These are phyloP conservation scores for Cutaneotrichosporon sp. DNA, from an alignment of 1,284 basidiomycete species.

Conservation along the genomic window DNA sequence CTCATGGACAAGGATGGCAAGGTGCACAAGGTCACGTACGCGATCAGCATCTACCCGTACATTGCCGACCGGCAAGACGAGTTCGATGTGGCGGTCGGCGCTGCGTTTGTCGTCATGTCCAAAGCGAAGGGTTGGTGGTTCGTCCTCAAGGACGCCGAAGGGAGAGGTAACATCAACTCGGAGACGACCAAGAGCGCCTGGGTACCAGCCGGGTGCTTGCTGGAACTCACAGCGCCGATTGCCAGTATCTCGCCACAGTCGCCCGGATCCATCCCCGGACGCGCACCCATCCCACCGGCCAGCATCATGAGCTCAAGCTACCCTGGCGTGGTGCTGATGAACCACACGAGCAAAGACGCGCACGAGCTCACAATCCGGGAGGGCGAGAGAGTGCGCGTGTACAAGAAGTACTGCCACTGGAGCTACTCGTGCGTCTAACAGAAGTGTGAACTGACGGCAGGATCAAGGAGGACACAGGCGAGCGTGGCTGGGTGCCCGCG, in stretches of 20 bases:
- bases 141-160: constrained; percentile 87
- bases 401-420: constrained; percentile 98
- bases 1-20: constrained; percentile 46
- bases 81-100: constrained; percentile 91
- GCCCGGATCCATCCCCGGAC: constrained; percentile 29
- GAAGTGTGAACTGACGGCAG: constrained; percentile 38
- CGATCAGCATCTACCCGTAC: constrained; percentile 62
- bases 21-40: constrained; percentile 51
- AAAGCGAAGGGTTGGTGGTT: constrained; percentile 99
- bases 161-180: constrained; percentile 72
- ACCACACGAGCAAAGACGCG: constrained; percentile 84
- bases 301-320: constrained; percentile 91
- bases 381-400: constrained; percentile 83
- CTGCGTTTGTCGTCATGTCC: constrained; percentile 89
- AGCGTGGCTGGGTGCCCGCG: constrained; percentile 83
- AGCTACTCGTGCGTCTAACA: constrained; percentile 59
- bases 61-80: constrained; percentile 96
- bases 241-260: constrained; percentile 31
- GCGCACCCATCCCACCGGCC: constrained; percentile 71
- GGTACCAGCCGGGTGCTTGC: constrained; percentile 81
- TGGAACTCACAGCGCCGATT: constrained; percentile 79
- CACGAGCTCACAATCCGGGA: constrained; percentile 84
- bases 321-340: constrained; percentile 90
- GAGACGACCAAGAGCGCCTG: constrained; percentile 76
- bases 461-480: constrained; percentile 81